Evolutionary conservation across 2,329 filamentous ascomycete species (phyloP).

Genomic region (Hypoxylon sp.): DNA sequence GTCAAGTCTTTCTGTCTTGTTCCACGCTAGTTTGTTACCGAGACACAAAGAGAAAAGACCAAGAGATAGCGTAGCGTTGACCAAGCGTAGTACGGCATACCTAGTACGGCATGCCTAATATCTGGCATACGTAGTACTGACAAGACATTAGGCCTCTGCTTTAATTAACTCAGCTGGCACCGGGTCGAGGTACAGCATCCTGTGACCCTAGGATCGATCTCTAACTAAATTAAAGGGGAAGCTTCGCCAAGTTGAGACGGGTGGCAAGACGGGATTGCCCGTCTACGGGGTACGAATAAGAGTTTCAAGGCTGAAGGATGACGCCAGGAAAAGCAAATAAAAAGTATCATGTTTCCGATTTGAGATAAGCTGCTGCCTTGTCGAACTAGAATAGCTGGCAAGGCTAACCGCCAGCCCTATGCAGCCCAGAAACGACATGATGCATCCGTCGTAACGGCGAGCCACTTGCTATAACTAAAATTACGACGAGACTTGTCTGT

Average conservation of each 20-base stretch:
- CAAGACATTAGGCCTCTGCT: background rate
- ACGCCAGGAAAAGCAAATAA: background rate
- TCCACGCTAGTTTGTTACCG: background rate
- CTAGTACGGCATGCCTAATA: background rate
- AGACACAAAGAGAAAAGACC: background rate
- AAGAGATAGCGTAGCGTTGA: background rate
- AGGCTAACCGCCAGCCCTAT: conserved; percentile 34
- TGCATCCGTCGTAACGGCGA: conserved; percentile 19
- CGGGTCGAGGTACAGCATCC: conserved; percentile 4
- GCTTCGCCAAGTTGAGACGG: conserved; percentile 4
- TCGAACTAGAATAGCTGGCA: conserved; percentile 13
- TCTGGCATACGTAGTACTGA: background rate
- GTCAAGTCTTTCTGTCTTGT: conserved; percentile 7
- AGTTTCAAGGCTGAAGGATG: background rate
- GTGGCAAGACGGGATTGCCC: background rate
- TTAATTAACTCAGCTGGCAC: conserved; percentile 6
- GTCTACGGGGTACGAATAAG: conserved; percentile 6
- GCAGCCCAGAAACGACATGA: conserved; percentile 16
- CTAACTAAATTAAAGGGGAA: conserved; percentile 4
- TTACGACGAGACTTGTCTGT: background rate
- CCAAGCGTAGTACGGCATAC: conserved; percentile 10
- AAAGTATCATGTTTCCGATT: conserved; percentile 1
- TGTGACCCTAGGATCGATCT: conserved; percentile 3
- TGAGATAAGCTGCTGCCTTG: conserved; percentile 2
- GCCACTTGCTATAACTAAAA: conserved; percentile 6